Evolutionary conservation across 1,139 yeast species (phyloP).

Genomic region (Hyphopichia buzzinii): DNA sequence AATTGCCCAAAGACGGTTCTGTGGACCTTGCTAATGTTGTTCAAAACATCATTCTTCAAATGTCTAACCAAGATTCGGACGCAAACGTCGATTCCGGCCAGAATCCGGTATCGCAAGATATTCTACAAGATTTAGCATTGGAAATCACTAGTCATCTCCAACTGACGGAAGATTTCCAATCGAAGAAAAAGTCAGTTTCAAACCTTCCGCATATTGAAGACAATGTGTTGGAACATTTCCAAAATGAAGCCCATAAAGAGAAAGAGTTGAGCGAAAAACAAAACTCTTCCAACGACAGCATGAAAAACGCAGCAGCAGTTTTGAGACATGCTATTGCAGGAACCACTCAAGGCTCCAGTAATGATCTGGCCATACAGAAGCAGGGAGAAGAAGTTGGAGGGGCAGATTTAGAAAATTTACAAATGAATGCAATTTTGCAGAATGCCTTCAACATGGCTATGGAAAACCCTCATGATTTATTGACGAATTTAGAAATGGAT

Average conservation of each 20-base stretch:
- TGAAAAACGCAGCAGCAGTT: constrained; percentile 27
- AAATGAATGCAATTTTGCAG: constrained; percentile 67
- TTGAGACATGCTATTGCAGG: constrained; percentile 22
- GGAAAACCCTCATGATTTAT: constrained; percentile 58
- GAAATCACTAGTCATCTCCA: constrained; percentile 37
- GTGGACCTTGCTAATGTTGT: constrained; percentile 20
- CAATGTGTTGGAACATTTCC: constrained; percentile 37
- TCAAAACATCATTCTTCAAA: constrained; percentile 20
- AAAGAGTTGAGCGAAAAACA: constrained; percentile 8
- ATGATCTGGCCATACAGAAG: constrained; percentile 2
- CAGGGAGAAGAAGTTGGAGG: constrained; percentile 26
- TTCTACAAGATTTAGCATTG: constrained; percentile 30
- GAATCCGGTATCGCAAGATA: constrained; percentile 18
- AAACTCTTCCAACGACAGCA: constrained; percentile 6
- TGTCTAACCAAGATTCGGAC: constrained; percentile 11
- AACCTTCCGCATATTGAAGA: constrained; percentile 39
- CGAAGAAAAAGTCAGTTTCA: constrained; percentile 11
- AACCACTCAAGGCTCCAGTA: not conserved
- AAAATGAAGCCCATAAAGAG: constrained; percentile 33
- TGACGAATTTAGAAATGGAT: constrained; percentile 47
- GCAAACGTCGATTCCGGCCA: constrained; percentile 8
- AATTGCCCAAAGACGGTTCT: constrained; percentile 2
- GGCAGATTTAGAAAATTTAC: constrained; percentile 49
- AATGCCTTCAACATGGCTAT: constrained; percentile 73
- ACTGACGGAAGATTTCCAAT: constrained; percentile 11